Percentiles rank a stretch among this genome's conserved stretches.
These are phyloP conservation scores for Sclerotinia spermophila DNA, from an alignment of 2,329 filamentous ascomycete genomes.

Conservation along the genomic window DNA sequence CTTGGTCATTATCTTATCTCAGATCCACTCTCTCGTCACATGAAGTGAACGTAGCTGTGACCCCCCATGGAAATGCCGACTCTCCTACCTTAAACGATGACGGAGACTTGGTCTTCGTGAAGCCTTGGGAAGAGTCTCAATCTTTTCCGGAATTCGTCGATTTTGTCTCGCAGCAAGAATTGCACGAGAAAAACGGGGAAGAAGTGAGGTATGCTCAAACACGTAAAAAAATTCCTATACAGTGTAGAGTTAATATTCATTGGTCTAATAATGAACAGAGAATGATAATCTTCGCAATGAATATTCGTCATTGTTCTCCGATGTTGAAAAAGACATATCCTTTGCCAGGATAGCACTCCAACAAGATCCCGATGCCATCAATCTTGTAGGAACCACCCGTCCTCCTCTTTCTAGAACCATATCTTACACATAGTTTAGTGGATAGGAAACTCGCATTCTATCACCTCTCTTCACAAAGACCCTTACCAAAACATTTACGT, in stretches of 20 bases:
- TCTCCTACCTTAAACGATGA: slow-evolving; percentile 45
- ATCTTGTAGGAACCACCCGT: slow-evolving; percentile 45
- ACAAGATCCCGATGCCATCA: slow-evolving; percentile 67
- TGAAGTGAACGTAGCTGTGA: slow-evolving; percentile 17
- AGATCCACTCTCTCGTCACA: slow-evolving; percentile 16
- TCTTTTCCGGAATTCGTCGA: slow-evolving; percentile 60
- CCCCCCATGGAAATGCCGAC: slow-evolving; percentile 45
- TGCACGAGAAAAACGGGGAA: slow-evolving; percentile 27
- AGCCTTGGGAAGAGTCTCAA: slow-evolving; percentile 66
- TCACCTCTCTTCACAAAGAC: slow-evolving; percentile 74
- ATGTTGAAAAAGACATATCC: slow-evolving; percentile 62
- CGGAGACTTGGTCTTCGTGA: slow-evolving; percentile 55
- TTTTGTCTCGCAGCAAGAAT: slow-evolving; percentile 57
- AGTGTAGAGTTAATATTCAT: background rate
- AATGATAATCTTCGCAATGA: slow-evolving; percentile 78
- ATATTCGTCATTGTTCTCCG: slow-evolving; percentile 58
- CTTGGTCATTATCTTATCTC: slow-evolving; percentile 17
- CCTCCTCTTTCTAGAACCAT: too few relatives aligned
- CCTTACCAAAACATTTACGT: slow-evolving; percentile 85
- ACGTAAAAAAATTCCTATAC: slow-evolving; percentile 47
- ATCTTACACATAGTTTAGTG: slow-evolving; percentile 42
- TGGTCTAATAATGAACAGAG: slow-evolving; percentile 45
- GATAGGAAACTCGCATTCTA: slow-evolving; percentile 69
- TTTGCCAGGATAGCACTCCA: slow-evolving; percentile 71
- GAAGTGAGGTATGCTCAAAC: slow-evolving; percentile 73